Conservation (phyloP, 2,329 filamentous ascomycete genomes). For the Botryotinia convoluta region DNA sequence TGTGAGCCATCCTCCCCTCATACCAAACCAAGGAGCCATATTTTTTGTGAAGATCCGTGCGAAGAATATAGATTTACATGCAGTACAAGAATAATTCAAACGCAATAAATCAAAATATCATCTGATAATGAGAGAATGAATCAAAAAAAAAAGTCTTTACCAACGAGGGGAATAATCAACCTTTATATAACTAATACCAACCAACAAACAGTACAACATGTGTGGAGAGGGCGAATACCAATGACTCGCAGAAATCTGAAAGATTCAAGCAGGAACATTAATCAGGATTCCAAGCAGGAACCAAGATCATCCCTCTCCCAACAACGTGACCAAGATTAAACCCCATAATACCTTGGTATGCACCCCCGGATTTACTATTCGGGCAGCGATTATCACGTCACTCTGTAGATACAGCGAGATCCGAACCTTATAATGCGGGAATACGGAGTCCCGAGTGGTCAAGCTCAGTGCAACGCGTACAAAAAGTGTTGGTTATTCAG, state of each 20-base stretch:
- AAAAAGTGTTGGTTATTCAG: not conserved
- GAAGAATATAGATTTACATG: not conserved
- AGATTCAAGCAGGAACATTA: not conserved
- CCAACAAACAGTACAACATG: not conserved
- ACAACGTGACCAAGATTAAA: not conserved
- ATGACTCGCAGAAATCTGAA: conserved; percentile 1
- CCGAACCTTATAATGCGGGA: conserved; percentile 1
- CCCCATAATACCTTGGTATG: not conserved
- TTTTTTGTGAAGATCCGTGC: not conserved
- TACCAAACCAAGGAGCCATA: conserved; percentile 46
- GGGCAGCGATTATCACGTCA: conserved; percentile 5
- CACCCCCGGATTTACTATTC: conserved; percentile 5
- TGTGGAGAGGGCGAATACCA: not conserved
- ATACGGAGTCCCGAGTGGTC: not conserved
- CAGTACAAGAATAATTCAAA: not conserved
- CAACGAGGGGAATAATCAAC: conserved; percentile 6
- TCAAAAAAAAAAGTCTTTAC: not conserved
- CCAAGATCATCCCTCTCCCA: conserved; percentile 6
- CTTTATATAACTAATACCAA: conserved; percentile 10
- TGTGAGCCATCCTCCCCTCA: conserved; percentile 54
- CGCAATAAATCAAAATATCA: not conserved
- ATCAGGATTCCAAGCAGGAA: not conserved
- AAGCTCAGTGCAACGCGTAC: not conserved
- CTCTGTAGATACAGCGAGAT: not conserved
- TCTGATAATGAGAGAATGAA: not conserved